These are phyloP conservation scores for Haplosporangium sp. DNA, from an alignment of 371 early-diverging fungal species.

Conservation along the genomic window DNA sequence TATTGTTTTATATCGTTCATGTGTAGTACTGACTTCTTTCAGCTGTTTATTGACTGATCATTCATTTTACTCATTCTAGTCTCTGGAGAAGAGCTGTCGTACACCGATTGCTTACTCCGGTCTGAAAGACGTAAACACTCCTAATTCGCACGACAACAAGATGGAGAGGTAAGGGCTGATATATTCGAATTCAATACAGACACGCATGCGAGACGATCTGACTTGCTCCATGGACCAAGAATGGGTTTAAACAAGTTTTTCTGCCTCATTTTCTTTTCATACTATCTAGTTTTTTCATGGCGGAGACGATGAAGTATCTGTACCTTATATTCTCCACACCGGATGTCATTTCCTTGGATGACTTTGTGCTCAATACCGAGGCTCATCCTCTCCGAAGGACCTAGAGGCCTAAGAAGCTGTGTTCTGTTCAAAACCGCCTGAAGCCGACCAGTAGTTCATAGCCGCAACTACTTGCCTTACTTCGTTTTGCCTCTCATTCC, in stretches of 20 bases:
- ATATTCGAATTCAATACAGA: background rate
- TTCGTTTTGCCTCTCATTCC: too few relatives aligned
- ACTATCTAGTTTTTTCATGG: constrained; percentile 74
- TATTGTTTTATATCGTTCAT: too few relatives aligned
- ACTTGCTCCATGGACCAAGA: background rate
- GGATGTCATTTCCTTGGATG: constrained; percentile 72
- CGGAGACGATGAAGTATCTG: constrained; percentile 91
- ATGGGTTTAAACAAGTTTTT: background rate
- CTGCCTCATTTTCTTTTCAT: background rate
- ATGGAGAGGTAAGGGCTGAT: constrained; percentile 50
- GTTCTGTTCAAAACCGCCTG: too few relatives aligned
- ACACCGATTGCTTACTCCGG: constrained; percentile 71
- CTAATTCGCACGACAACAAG: constrained; percentile 47
- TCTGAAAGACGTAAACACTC: constrained; percentile 65
- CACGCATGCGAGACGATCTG: background rate
- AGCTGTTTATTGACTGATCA: background rate
- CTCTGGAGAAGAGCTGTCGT: constrained; percentile 74
- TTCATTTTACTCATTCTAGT: constrained; percentile 8
- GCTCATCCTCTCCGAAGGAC: constrained; percentile 72
- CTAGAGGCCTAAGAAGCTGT: too few relatives aligned
- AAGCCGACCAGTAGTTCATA: too few relatives aligned
- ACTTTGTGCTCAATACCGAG: constrained; percentile 81
- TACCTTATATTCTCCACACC: constrained; percentile 80
- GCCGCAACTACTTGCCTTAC: too few relatives aligned
- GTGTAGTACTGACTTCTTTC: background rate